Base-by-base conservation (phyloP, 2,329 filamentous ascomycete genomes). In the Penicillium sp. region DNA sequence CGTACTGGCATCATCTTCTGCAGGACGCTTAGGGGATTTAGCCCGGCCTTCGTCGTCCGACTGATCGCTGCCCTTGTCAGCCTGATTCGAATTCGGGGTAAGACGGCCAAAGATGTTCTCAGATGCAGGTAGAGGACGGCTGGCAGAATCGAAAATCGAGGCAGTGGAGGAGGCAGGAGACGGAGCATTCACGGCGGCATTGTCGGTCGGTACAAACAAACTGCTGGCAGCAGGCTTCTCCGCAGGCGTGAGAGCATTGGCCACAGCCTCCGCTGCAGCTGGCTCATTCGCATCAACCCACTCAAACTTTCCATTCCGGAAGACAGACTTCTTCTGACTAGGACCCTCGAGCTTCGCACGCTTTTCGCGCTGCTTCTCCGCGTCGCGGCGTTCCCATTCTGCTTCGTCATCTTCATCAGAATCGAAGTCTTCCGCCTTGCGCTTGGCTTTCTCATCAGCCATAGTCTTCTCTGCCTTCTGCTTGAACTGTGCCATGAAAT, bases 371-470 rank as follows among this genome's bases (percentile, higher is more conserved):
- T 81, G 78, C 64, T 79, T 70, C 64, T 80, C 79, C 42, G 75
- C 75, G 64, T 83, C 73, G 57, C 74, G 72, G 55, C 77, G 76
- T 58, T 81, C 78, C 78, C 80, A 83, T 49, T 79, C 75, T 31
- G 73, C 80, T 62, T 81, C 78, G 45, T 83, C 79, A 43, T 83
- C 81, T 55, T 82, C 80, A 14, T 83, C 82, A 7, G 81, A 82
- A 62, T 83, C 81, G 60, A 79, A 82, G 22, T 83, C 80, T 53
- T 82, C 80, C 3, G 75, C 79, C 68, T 81, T 82, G 52, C 80
- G 78, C 68, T 81, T 81, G 56, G 74, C 76, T 58, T 78, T 79
- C 48, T 78, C 79, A 49, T 78, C 75, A 47, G 78, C 77, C 50
- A 76, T 75, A 35, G 72, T 70, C 53, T 77, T 72, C 20, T 76